These are phyloP conservation scores for Daldinia eschscholtzii DNA, from an alignment of 2,329 filamentous ascomycete species.

Conservation along the genomic window DNA sequence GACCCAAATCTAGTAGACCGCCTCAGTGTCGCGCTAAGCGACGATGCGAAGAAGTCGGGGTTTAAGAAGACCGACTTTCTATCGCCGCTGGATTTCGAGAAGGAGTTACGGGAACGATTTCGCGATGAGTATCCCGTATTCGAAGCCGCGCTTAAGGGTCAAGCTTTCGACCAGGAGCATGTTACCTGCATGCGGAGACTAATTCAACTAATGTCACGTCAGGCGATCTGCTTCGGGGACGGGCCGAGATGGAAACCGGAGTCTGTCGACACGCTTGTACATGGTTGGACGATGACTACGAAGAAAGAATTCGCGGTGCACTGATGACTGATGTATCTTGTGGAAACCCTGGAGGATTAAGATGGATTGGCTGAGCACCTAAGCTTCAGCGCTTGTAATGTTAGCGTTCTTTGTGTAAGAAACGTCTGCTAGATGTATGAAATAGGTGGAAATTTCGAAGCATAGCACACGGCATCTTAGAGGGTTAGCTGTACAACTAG, in stretches of 20 bases:
- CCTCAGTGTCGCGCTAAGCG: constrained; percentile 4
- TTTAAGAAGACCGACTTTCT: constrained; percentile 31
- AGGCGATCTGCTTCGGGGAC: constrained; percentile 37
- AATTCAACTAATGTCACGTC: constrained; percentile 31
- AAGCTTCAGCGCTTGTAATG: not conserved
- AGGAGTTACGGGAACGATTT: constrained; percentile 26
- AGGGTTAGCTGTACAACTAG: not conserved
- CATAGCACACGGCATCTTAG: not conserved
- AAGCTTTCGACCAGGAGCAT: constrained; percentile 23
- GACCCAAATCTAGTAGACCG: constrained; percentile 2
- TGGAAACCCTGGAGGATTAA: not conserved
- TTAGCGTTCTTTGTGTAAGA: not conserved
- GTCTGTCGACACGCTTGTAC: constrained; percentile 27
- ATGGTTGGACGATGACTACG: constrained; percentile 23
- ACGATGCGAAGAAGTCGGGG: constrained; percentile 14
- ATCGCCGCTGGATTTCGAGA: constrained; percentile 29
- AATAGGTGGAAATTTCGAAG: not conserved
- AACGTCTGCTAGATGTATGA: not conserved
- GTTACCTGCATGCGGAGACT: constrained; percentile 33
- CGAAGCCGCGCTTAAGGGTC: constrained; percentile 34
- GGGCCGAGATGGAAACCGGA: constrained; percentile 36
- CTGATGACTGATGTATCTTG: constrained; percentile 2
- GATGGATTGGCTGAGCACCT: not conserved
- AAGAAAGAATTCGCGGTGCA: constrained; percentile 10
- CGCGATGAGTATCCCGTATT: constrained; percentile 34